Evolutionary conservation across 176 grass and related monocot genomes (phyloP).

Genomic region (Urochloa ruziziensis): DNA sequence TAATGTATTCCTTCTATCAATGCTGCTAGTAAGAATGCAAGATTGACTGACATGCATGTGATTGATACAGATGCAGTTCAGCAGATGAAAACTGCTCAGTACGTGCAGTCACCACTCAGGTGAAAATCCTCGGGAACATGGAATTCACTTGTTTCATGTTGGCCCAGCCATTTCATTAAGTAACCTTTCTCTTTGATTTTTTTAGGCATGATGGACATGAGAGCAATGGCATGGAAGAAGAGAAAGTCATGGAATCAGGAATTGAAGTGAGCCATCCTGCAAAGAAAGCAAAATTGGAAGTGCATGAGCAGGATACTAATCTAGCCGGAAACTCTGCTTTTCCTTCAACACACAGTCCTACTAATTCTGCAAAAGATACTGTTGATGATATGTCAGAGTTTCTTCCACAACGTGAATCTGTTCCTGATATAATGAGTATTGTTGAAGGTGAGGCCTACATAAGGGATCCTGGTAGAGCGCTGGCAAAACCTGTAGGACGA

Average conservation of each 20-base stretch:
- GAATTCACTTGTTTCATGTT: not conserved
- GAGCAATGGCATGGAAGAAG: constrained; percentile 7
- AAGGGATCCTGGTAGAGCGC: constrained; percentile 53
- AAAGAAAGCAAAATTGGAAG: constrained; percentile 54
- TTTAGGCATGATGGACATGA: constrained; percentile 39
- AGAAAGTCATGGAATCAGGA: constrained; percentile 12
- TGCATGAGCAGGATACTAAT: constrained; percentile 23
- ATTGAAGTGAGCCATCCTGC: constrained; percentile 37
- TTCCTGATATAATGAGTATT: constrained; percentile 89
- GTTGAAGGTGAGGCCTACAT: constrained; percentile 53
- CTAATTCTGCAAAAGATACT: constrained; percentile 22
- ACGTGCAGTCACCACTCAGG: constrained; percentile 20
- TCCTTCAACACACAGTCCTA: constrained; percentile 28
- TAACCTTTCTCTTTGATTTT: constrained; percentile 27
- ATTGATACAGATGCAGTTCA: constrained; percentile 24
- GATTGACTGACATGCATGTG: constrained; percentile 24
- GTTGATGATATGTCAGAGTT: constrained; percentile 36
- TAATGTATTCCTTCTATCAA: constrained; percentile 15
- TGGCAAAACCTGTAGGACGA: constrained; percentile 48
- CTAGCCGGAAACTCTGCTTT: constrained; percentile 13
- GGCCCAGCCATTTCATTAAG: not conserved
- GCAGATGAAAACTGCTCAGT: constrained; percentile 31
- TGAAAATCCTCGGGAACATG: constrained; percentile 36
- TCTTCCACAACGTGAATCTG: constrained; percentile 30
- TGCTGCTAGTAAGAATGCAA: constrained; percentile 29